These are phyloP conservation scores for Mucor velutinosus DNA, from an alignment of 371 early-diverging fungal genomes.

Conservation along the genomic window DNA sequence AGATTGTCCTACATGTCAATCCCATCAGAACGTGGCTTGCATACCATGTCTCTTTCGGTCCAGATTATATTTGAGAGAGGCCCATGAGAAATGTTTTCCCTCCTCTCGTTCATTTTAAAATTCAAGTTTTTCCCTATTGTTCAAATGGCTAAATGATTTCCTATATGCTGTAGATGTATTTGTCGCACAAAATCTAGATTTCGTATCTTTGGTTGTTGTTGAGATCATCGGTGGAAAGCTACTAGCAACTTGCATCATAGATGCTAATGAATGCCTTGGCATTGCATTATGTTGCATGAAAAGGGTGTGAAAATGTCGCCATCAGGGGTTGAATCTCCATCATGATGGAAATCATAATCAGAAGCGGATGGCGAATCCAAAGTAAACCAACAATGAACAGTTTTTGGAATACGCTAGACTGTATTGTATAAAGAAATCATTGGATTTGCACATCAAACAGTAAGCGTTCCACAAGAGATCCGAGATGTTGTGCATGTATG, in stretches of 20 bases:
- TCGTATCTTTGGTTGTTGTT: not conserved
- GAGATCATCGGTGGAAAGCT: not conserved
- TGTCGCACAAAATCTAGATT: not conserved
- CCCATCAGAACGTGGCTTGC: conserved; percentile 1
- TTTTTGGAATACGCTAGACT: not conserved
- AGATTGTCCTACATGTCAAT: not conserved
- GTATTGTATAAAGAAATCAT: not conserved
- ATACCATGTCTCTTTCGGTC: not conserved
- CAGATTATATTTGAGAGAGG: not conserved
- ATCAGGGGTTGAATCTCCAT: not conserved
- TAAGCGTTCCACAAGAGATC: not conserved
- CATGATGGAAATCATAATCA: not conserved
- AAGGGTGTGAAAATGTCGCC: not conserved
- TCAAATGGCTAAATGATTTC: not conserved
- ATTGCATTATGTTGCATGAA: not conserved
- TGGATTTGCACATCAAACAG: not conserved
- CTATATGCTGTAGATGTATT: not conserved
- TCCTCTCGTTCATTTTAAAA: not conserved
- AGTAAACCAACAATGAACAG: not conserved
- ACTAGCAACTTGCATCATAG: no score
- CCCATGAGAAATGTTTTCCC: not conserved
- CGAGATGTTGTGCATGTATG: no score
- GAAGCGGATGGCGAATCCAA: not conserved
- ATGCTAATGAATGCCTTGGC: no score
- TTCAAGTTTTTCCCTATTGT: not conserved